Percentiles rank a stretch among this genome's conserved stretches.
phyloP scores from a whole-genome alignment of 2,329 filamentous ascomycete species.

The Colletotrichum gigasporum region DNA sequence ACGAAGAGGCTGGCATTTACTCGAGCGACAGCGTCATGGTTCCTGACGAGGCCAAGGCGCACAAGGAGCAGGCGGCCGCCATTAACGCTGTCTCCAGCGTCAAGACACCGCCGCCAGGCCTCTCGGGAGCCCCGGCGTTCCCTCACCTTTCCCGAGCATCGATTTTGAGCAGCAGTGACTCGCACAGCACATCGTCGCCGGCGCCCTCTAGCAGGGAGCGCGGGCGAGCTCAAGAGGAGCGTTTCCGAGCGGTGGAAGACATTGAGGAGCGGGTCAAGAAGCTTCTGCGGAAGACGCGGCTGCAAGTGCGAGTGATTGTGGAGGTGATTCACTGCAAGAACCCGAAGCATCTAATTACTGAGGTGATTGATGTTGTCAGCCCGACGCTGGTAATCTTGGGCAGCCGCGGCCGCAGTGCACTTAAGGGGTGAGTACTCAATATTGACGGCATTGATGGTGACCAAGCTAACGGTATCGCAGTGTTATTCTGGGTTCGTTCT shows the following conservation, averaged over 20 bases:
- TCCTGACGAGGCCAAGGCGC: constrained; percentile 77
- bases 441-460: not conserved
- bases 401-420: constrained; percentile 86
- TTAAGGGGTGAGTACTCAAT: constrained; percentile 91
- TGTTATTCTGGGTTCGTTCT: constrained; percentile 94
- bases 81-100: constrained; percentile 69
- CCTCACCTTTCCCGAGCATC: constrained; percentile 42
- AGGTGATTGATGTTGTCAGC: constrained; percentile 93
- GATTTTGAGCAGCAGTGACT: constrained; percentile 46
- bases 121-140: constrained; percentile 40
- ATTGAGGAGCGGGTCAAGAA: constrained; percentile 88
- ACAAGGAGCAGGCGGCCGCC: constrained; percentile 78
- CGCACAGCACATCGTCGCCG: constrained; percentile 50
- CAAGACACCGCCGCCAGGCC: constrained; percentile 41
- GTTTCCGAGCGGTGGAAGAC: constrained; percentile 80
- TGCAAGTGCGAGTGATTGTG: constrained; percentile 92
- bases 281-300: constrained; percentile 85
- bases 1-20: constrained; percentile 80
- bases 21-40: constrained; percentile 61
- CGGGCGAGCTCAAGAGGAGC: constrained; percentile 77
- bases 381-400: constrained; percentile 94
- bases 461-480: constrained; percentile 58
- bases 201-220: constrained; percentile 59
- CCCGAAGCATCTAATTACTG: constrained; percentile 93
- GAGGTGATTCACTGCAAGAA: constrained; percentile 99